Evolutionary conservation across 805 yeast genomes (phyloP).

Genomic region (Pichia exigua): DNA sequence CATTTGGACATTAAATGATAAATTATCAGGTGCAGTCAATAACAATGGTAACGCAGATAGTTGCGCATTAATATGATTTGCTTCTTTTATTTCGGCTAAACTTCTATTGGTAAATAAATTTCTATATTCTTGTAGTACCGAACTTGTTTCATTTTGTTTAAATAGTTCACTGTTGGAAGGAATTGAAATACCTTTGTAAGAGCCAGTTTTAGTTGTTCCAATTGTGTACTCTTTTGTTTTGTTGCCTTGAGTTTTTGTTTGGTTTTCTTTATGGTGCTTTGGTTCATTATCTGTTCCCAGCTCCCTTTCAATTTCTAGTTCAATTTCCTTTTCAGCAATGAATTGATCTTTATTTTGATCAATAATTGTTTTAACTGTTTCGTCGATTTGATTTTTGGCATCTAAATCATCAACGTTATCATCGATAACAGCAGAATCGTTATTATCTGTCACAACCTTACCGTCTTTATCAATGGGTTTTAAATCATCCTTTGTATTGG

Average conservation of each 20-base stretch:
- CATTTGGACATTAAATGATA: slow-evolving; percentile 57
- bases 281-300: neutral
- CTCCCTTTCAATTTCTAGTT: neutral
- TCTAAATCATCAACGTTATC: neutral
- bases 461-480: neutral
- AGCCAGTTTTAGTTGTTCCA: slow-evolving; percentile 14
- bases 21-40: slow-evolving; percentile 45
- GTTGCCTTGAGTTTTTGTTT: neutral
- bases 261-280: neutral
- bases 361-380: neutral
- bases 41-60: slow-evolving; percentile 55
- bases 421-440: neutral
- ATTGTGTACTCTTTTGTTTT: neutral
- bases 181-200: slow-evolving; percentile 26
- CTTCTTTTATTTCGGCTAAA: slow-evolving; percentile 12
- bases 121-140: slow-evolving; percentile 22
- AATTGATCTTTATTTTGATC: neutral
- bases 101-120: slow-evolving; percentile 18
- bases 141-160: slow-evolving; percentile 16
- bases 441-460: neutral
- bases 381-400: neutral
- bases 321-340: neutral
- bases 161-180: slow-evolving; percentile 30
- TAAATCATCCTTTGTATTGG: neutral
- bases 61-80: slow-evolving; percentile 35